These are phyloP conservation scores for Draba incana DNA, from an alignment of 345 rosid genomes.

Conservation along the genomic window DNA sequence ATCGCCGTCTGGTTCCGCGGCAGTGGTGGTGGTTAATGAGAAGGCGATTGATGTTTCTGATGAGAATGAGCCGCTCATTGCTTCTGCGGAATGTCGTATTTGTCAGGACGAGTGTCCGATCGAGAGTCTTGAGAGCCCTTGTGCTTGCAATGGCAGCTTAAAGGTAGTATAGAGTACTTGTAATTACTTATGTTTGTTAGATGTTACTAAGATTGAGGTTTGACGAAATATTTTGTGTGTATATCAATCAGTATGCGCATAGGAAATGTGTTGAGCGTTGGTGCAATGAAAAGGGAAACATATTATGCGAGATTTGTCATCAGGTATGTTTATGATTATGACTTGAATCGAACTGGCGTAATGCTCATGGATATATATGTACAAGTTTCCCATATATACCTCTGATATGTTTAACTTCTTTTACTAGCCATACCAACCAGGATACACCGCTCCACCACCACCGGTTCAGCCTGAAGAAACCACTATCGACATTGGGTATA, in stretches of 20 bases:
- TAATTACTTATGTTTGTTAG: background rate
- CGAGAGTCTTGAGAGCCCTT: conserved; percentile 76
- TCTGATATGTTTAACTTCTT: conserved; percentile 13
- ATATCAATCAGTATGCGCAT: conserved; percentile 74
- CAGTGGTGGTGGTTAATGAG: conserved; percentile 35
- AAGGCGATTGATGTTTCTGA: conserved; percentile 41
- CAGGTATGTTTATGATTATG: conserved; percentile 53
- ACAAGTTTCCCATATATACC: too few relatives aligned
- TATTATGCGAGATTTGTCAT: conserved; percentile 86
- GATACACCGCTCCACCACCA: conserved; percentile 75
- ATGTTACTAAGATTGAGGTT: background rate
- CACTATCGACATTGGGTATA: conserved; percentile 83
- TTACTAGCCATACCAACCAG: conserved; percentile 74
- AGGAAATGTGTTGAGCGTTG: conserved; percentile 93
- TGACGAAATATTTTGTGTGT: background rate
- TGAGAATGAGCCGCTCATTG: conserved; percentile 70
- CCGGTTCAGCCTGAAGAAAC: conserved; percentile 64
- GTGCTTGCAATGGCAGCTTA: conserved; percentile 87
- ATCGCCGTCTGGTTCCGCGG: conserved; percentile 34
- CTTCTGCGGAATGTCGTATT: conserved; percentile 82
- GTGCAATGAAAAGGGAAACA: conserved; percentile 95
- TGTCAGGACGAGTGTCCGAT: conserved; percentile 88
- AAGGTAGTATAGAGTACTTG: conserved; percentile 51
- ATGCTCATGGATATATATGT: too few relatives aligned
- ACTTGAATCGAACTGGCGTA: background rate